Evolutionary conservation across 768 basidiomycete genomes (phyloP).

Genomic region (Auriscalpium vulgare): DNA sequence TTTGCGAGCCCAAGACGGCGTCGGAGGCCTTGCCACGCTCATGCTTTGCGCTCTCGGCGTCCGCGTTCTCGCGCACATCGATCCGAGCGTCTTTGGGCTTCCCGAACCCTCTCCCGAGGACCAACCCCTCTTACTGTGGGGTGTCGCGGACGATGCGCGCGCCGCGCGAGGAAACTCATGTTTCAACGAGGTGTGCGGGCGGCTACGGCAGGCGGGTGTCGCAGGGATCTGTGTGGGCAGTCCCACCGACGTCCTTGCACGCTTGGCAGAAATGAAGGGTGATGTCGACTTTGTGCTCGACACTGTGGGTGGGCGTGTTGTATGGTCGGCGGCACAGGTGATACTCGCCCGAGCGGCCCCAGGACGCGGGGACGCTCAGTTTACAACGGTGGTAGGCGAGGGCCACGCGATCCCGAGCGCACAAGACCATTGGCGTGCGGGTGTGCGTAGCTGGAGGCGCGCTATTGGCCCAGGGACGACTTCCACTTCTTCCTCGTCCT

Average conservation of each 20-base stretch:
- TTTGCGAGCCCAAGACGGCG: conserved; percentile 65
- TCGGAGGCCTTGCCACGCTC: conserved; percentile 71
- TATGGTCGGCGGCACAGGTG: conserved; percentile 68
- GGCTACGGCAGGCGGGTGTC: conserved; percentile 60
- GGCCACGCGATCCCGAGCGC: conserved; percentile 57
- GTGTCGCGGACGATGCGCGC: conserved; percentile 21
- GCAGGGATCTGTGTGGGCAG: conserved; percentile 68
- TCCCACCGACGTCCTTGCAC: conserved; percentile 46
- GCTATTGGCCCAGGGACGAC: conserved; percentile 16
- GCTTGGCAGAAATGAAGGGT: conserved; percentile 43
- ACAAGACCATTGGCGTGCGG: conserved; percentile 66
- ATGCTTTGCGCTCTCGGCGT: conserved; percentile 67
- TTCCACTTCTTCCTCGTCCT: neutral
- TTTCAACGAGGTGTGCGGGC: conserved; percentile 30
- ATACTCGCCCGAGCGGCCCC: conserved; percentile 38
- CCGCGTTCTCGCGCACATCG: conserved; percentile 67
- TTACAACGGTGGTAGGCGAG: conserved; percentile 69
- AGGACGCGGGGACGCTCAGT: conserved; percentile 34
- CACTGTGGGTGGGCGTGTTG: conserved; percentile 69
- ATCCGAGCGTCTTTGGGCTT: conserved; percentile 27
- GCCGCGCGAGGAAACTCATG: conserved; percentile 12
- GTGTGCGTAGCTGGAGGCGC: conserved; percentile 51
- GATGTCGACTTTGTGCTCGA: conserved; percentile 78
- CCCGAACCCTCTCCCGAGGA: conserved; percentile 25
- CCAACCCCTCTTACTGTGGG: conserved; percentile 17